Evolutionary conservation across 306 rosid species (phyloP), one percentile per base, ranked within the genome.

Genomic region (Alnus rubra): DNA sequence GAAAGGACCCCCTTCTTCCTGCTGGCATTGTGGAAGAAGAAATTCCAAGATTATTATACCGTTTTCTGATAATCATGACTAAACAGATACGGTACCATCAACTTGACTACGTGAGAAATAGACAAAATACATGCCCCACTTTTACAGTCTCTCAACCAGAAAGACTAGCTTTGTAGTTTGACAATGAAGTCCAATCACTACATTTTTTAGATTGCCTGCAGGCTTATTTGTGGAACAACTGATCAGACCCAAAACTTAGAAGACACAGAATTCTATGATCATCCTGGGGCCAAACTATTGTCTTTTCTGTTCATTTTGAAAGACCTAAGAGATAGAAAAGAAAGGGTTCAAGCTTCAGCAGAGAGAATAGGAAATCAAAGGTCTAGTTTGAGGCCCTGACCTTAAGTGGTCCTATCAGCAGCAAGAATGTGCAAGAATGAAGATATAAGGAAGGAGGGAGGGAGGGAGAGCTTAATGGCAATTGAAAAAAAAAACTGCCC

Each of bases 191-290:
- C 65, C 72, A 39, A 44, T 28, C 51, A 3, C 30, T 18, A 39
- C 28, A 33, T 8, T n/a, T 67, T 39, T 39, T 2, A 67, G 50
- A 67, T 47, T 67, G 15, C 2, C 31, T 5, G 14, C 51, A 39
- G 31, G 70, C 70, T 64, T 8, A 35, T 64, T 64, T 35, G 45
- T 64, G 70, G 70, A 64, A 12, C 69, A 63, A 67, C 30, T 67
- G 71, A 67, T 47, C 50, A 39, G 71, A 39, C 50, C 23, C 50
- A 67, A 65, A 67, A 16, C 31, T 42, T 67, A 67, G 42, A 12
- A 12, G 68, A 62, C 37, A 18, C 16, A 31, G n/a, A 31, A 62
- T 37, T 31, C 1, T 18, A 60, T 2, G 30, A 60, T 30, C 16
- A 28, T 60, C 42, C 42, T 31, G 37, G 39, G 68, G 18, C 67